Evolutionary conservation across 2,329 filamentous ascomycete species (phyloP), one percentile per base, ranked within the genome.

Genomic region (Plectosphaerella cucumerina): DNA sequence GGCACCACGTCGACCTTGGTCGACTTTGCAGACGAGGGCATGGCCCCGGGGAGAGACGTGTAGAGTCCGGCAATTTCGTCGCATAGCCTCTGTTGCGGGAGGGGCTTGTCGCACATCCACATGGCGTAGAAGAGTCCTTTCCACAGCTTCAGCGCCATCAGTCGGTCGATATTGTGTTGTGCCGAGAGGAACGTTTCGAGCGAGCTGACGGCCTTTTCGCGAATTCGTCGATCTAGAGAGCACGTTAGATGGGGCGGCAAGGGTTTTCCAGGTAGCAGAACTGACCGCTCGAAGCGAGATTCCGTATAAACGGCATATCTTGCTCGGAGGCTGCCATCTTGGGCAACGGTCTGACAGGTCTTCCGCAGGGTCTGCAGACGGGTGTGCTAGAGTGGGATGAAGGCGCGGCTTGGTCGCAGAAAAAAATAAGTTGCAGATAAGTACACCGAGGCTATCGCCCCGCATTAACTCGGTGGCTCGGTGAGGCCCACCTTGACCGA

Each of bases 111-210:
- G 68, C 87, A 90, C 85, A 96, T 94, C 87, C 90, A 97, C 62
- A 94, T 82, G 63, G 86, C 87, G 77, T 91, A 97, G 76, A 94
- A 97, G 18, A 97, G 81, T 5, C 91, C 93, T 66, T 95, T 96
- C 90, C 91, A 96, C 58, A 97, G 81, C 74, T 96, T 96, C 54
- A 93, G 76, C 47, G 90, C 76, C 57, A 96, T 91, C 58, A 87
- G 68, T 39, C 81, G 74, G 17, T 81, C 73, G 54, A 97, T 81
- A 49, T 69, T 62, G 35, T 73, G 67, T 39, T 81, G 78, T 54
- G 81, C 77, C 55, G 82, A 78, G 65, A 97, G 86, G 75, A 89
- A 97, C 47, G 83, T 80, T 58, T 85, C 83, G 23, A 97, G 84
- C 45, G 87, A 89, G 49, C 80, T 73, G 66, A 97, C 80, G 50